Evolutionary conservation across 2,329 filamentous ascomycete genomes (phyloP), one percentile per base, ranked within the genome.

Genomic region (Pseudopithomyces chartarum): DNA sequence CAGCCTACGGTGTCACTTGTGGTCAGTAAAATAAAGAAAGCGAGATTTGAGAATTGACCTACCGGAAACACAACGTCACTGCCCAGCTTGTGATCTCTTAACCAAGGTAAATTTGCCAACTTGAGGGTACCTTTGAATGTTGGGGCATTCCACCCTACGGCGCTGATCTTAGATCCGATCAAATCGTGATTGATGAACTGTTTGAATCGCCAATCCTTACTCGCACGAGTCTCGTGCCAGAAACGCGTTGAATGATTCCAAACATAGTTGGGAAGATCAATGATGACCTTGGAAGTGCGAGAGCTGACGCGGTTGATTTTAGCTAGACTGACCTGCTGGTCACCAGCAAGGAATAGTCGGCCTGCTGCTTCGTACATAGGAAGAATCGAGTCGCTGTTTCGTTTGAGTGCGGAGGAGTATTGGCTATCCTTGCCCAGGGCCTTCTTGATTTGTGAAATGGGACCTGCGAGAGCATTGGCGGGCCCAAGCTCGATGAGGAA

Each of bases 11-110:
- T 8, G 7, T 7, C 32, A 34, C 32, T 34, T 13, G 32, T 34
- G n/a, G n/a, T n/a, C 32, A 34, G 32, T 34, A 34, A 34, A 34
- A 34, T 34, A 7, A 34, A 8, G 32, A 13, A 39, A 8, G 6
- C 6, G 36, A 39, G 36, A n/a, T n/a, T n/a, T 11, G 36, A 17
- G 7, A 39, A 6, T 39, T n/a, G 17, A 39, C 36, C 11, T 39
- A 39, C 71, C 7, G 71, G 73, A 54, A 65, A 72, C 2, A 74
- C 44, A 13, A 69, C 56, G 0, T 60, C 49, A 19, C 56, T 60
- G 3, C 48, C 53, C 17, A 74, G 52, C 7, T 39, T 69, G 57
- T 85, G 80, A 36, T 81, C 78, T 0, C 62, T 58, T 1, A 83
- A 51, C 81, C 82, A 84, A 0, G 79, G 75, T 1, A 71, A 20